These are phyloP conservation scores for Lithohypha guttulata DNA, from an alignment of 2,329 filamentous ascomycete species.

Conservation along the genomic window DNA sequence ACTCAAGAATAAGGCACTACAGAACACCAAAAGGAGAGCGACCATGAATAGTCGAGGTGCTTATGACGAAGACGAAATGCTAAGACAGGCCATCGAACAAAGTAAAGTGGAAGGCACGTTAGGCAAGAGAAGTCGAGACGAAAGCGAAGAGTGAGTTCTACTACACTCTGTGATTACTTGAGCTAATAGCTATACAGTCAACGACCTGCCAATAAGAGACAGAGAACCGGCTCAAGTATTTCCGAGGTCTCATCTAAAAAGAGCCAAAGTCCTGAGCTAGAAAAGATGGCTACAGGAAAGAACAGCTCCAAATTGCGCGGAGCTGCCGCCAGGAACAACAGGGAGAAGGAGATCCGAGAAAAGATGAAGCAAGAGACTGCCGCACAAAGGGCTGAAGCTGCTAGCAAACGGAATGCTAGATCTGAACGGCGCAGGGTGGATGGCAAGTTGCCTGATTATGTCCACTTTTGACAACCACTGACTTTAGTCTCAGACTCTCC, in stretches of 20 bases:
- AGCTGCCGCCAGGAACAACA: slow-evolving; percentile 43
- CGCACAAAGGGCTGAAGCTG: slow-evolving; percentile 57
- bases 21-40: slow-evolving; percentile 68
- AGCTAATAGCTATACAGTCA: slow-evolving; percentile 43
- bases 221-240: slow-evolving; percentile 69
- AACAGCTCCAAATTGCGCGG: slow-evolving; percentile 49
- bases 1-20: slow-evolving; percentile 42
- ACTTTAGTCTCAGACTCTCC: slow-evolving; percentile 59
- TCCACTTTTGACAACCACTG: background rate
- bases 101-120: slow-evolving; percentile 64
- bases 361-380: slow-evolving; percentile 60
- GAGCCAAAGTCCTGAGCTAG: slow-evolving; percentile 30
- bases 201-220: slow-evolving; percentile 63
- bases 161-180: slow-evolving; percentile 5
- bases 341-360: slow-evolving; percentile 38
- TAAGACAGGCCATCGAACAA: slow-evolving; percentile 83
- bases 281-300: slow-evolving; percentile 25
- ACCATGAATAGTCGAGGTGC: slow-evolving; percentile 97
- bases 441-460: slow-evolving; percentile 42
- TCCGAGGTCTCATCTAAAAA: slow-evolving; percentile 45
- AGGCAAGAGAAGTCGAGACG: slow-evolving; percentile 74
- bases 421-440: slow-evolving; percentile 72
- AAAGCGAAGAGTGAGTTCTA: slow-evolving; percentile 78
- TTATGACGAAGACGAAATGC: slow-evolving; percentile 86
- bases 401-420: slow-evolving; percentile 69